These are phyloP conservation scores for Phanerochaete sordida DNA, from an alignment of 768 basidiomycete genomes.

Conservation along the genomic window DNA sequence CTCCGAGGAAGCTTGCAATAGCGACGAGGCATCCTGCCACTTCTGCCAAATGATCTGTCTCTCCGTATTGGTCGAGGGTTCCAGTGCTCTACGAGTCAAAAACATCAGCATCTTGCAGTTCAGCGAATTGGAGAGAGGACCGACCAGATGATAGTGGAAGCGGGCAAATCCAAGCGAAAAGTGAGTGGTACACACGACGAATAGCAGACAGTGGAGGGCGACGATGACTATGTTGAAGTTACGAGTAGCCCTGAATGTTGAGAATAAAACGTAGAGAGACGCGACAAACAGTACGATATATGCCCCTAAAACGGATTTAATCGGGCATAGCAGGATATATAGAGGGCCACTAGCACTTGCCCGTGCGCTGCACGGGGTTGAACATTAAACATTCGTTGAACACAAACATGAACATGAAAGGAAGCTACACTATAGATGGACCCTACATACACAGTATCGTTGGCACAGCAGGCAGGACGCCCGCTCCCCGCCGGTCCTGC, in stretches of 20 bases:
- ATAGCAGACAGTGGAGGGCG: constrained; percentile 27
- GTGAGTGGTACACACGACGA: constrained; percentile 30
- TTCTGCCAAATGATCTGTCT: no score
- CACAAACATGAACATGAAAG: no score
- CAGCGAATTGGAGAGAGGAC: constrained; percentile 1
- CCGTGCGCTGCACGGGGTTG: not conserved
- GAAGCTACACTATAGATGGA: no score
- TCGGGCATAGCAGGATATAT: no score
- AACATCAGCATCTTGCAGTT: not conserved
- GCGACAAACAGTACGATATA: constrained; percentile 28
- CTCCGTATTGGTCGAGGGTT: constrained; percentile 25
- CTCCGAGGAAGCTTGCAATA: constrained; percentile 32
- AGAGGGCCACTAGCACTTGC: no score
- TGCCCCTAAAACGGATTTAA: no score
- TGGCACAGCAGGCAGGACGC: no score
- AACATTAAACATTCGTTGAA: no score
- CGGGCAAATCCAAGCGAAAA: constrained; percentile 35
- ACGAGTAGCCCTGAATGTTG: constrained; percentile 1
- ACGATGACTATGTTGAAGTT: constrained; percentile 24
- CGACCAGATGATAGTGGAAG: constrained; percentile 29
- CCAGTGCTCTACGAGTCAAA: constrained; percentile 17
- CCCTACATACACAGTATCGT: no score
- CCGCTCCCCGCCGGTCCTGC: no score
- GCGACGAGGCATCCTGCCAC: constrained; percentile 35
- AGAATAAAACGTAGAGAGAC: constrained; percentile 19